Evolutionary conservation across 441 rosid species (phyloP), one percentile per base, ranked within the genome.

Genomic region (Aleurites moluccanus): DNA sequence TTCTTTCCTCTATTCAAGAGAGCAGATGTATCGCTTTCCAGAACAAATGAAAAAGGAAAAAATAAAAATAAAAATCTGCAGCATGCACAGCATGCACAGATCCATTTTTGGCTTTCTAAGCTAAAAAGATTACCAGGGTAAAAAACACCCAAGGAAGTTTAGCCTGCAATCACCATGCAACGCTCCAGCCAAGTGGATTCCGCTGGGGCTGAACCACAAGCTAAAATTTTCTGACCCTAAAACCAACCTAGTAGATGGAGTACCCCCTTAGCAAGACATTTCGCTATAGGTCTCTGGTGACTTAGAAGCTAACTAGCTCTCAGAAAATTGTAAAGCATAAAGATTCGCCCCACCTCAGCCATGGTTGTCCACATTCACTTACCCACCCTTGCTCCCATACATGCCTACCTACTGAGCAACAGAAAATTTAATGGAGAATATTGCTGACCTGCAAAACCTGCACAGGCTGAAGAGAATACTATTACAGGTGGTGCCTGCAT

Each of bases 401-500:
- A 20, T 23, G 2, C 33, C 40, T 40, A 60, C 40, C 35, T 15
- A 28, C 23, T 28, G 42, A 30, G 40, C 44, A 23, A 64, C 35
- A 72, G 11, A n/a, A 67, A 30, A 10, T 16, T 16, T 59, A 33
- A 45, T 16, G 44, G 61, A 67, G 21, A 70, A 63, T 18, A 44
- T 21, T 52, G 71, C 86, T 77, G 55, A 92, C 99, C 99, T 85
- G 90, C 87, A 81, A 92, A 78, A 53, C 98, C 97, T 21, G 98
- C 98, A 81, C 97, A 92, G 63, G 97, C 91, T 35, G 97, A 90
- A 77, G 99, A 90, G 88, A 91, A 86, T 55, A 92, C 92, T 69
- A 92, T 90, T 69, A 94, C 97, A 15, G 99, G 97, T 9, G 99
- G 99, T 69, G 96, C 96, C 98, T 94, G 86, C 88, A 87, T 60